Base-by-base conservation (phyloP, 345 rosid species). In the Lenwebbia sp. region DNA sequence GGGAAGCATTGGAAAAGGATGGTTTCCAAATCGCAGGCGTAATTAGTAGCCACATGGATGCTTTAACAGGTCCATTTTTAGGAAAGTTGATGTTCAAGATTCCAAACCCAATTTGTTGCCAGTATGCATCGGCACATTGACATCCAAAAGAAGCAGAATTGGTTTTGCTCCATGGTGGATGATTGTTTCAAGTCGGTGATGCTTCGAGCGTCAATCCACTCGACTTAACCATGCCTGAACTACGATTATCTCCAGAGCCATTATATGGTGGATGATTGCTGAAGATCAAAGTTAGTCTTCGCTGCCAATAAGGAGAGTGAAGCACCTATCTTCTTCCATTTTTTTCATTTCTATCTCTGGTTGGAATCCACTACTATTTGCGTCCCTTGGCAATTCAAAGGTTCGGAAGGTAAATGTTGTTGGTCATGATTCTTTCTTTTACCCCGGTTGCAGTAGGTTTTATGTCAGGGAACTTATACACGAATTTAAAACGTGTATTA, bases 21-120 rank as follows among this genome's bases (percentile, higher is more conserved):
- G 94, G 91, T 8, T 87, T 89, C 82, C 93, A 90, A 10, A 84
- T 95, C 26, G 21, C 87, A 13, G 92, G 96, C 51, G 90, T 92
- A 40, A 94, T 95, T 81, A 91, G 96, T 87, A 89, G 91, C 89
- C 92, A 88, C 84, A 90, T 96, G 93, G 98, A 95, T 91, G 95
- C 94, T 87, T 88, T 94, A 85, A 90, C 90, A 2, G 93, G 93
- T 21, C 87, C 87, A 25, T 84, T 83, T 85, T 49, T 70, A 62
- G 94, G 94, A 55, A 87, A 87, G 83, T 93, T 86, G 13, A 87
- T 93, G 76, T 93, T 96, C 74, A 95, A 94, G 91, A 90, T 96
- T 92, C 99, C 97, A 51, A 94, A 90, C 60, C 95, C 94, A 25
- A 28, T 86, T 1, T 90, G 86, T 85, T 37, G 21, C 81, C 17